These are phyloP conservation scores for Coemansia sp. DNA, from an alignment of 192 early-diverging fungal genomes.

Conservation along the genomic window DNA sequence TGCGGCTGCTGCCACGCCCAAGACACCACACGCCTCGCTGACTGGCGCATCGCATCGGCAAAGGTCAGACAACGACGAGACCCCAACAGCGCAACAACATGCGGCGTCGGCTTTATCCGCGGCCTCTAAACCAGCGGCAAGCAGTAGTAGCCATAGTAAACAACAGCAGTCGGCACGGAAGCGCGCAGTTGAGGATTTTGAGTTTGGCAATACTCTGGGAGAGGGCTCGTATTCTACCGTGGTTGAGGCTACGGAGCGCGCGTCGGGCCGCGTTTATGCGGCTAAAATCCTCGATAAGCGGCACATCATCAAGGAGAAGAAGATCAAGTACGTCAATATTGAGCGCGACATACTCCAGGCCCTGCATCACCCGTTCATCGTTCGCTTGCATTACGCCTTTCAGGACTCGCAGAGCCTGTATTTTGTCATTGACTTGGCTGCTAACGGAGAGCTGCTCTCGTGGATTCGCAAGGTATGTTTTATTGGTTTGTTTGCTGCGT, in stretches of 20 bases:
- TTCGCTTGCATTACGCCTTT: conserved; percentile 93
- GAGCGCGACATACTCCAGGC: conserved; percentile 87
- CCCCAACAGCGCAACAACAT: conserved; percentile 4
- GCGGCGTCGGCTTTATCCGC: conserved; percentile 4
- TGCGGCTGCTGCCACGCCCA: conserved; percentile 31
- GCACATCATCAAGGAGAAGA: conserved; percentile 90
- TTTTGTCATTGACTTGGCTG: conserved; percentile 87
- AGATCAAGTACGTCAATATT: conserved; percentile 93
- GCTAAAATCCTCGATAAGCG: conserved; percentile 85
- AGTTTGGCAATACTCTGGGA: conserved; percentile 79
- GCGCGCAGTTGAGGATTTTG: conserved; percentile 79
- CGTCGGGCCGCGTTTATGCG: conserved; percentile 71
- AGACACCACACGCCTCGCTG: conserved; percentile 3
- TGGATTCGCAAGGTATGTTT: conserved; percentile 69
- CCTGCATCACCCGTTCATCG: conserved; percentile 86
- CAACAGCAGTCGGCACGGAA: conserved; percentile 54
- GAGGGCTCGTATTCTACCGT: conserved; percentile 97
- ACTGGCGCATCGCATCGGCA: background rate
- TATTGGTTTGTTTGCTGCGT: background rate
- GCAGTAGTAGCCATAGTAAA: conserved; percentile 1
- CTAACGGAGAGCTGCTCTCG: conserved; percentile 88
- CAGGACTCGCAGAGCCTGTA: conserved; percentile 89
- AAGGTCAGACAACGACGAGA: background rate
- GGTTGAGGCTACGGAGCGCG: conserved; percentile 71
- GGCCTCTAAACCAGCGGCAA: background rate